Conservation (phyloP, 495 filamentous ascomycete species). For the Hamigera avellanea region DNA sequence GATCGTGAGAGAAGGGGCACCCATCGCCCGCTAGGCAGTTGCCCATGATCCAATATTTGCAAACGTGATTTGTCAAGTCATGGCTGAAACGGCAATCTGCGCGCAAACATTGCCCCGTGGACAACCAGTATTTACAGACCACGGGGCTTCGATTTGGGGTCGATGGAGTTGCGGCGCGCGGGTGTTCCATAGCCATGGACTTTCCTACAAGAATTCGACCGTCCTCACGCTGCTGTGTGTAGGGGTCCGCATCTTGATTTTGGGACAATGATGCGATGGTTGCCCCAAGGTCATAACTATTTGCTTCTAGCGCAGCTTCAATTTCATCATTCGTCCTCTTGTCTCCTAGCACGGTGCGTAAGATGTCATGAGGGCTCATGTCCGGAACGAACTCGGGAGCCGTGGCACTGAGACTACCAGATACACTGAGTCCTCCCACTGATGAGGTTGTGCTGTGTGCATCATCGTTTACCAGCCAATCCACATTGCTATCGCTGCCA, state of each 20-base stretch:
- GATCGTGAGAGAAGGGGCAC: conserved; percentile 97
- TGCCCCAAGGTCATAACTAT: conserved; percentile 85
- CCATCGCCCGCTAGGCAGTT: conserved; percentile 91
- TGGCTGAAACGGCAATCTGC: conserved; percentile 97
- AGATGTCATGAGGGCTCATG: conserved; percentile 98
- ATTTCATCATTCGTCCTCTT: conserved; percentile 88
- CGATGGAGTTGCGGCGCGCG: conserved; percentile 61
- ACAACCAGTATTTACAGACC: conserved; percentile 93
- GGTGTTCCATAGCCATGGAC: conserved; percentile 65
- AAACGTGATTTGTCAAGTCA: conserved; percentile 87
- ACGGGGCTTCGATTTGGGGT: conserved; percentile 64
- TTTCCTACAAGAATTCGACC: conserved; percentile 71
- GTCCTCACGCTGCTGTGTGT: conserved; percentile 23
- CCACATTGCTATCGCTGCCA: conserved; percentile 77
- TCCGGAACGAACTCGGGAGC: conserved; percentile 75
- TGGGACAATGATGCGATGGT: conserved; percentile 83
- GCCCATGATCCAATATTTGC: conserved; percentile 98
- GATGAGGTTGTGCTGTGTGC: conserved; percentile 65
- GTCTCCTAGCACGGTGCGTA: conserved; percentile 87
- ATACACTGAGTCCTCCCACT: conserved; percentile 45
- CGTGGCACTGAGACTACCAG: conserved; percentile 60
- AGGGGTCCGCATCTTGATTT: conserved; percentile 22
- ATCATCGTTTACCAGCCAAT: conserved; percentile 94
- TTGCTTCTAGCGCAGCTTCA: conserved; percentile 72
- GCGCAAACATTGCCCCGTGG: conserved; percentile 81